Evolutionary conservation across 1,139 yeast species (phyloP).

Genomic region (Sugiyamaella castrensis): DNA sequence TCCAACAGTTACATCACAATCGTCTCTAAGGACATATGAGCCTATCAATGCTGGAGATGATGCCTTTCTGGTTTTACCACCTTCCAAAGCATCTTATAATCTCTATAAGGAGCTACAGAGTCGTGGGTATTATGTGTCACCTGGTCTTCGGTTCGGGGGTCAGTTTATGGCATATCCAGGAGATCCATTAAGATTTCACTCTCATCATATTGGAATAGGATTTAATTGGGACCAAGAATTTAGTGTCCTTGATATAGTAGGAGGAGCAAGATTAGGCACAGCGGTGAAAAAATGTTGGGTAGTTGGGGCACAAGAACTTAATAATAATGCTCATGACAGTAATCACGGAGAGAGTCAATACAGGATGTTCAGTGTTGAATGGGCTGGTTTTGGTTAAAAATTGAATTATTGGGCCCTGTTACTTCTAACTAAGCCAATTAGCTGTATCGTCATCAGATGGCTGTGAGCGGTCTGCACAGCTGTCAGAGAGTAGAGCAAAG

Average conservation of each 20-base stretch:
- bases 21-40: slow-evolving; percentile 5
- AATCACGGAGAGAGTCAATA: slow-evolving; percentile 25
- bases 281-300: slow-evolving; percentile 88
- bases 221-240: slow-evolving; percentile 51
- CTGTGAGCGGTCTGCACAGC: too few species aligned
- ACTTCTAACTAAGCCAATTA: too few species aligned
- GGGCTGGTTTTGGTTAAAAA: slow-evolving; percentile 42
- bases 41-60: not conserved
- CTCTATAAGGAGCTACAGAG: slow-evolving; percentile 47
- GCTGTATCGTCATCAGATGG: too few species aligned
- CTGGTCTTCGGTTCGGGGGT: slow-evolving; percentile 91
- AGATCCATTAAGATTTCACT: slow-evolving; percentile 86
- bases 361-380: slow-evolving; percentile 38
- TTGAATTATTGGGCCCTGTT: too few species aligned
- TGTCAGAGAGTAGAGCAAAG: too few species aligned
- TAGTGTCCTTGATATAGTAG: slow-evolving; percentile 52
- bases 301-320: slow-evolving; percentile 46
- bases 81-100: slow-evolving; percentile 27
- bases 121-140: slow-evolving; percentile 58
- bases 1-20: not conserved
- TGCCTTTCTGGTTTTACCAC: slow-evolving; percentile 13
- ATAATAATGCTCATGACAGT: slow-evolving; percentile 20
- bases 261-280: slow-evolving; percentile 88
- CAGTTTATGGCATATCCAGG: slow-evolving; percentile 90
- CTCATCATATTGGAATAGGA: slow-evolving; percentile 72